These are phyloP conservation scores for Aspergillus pseudonomiae DNA, from an alignment of 2,329 filamentous ascomycete species.

Conservation along the genomic window DNA sequence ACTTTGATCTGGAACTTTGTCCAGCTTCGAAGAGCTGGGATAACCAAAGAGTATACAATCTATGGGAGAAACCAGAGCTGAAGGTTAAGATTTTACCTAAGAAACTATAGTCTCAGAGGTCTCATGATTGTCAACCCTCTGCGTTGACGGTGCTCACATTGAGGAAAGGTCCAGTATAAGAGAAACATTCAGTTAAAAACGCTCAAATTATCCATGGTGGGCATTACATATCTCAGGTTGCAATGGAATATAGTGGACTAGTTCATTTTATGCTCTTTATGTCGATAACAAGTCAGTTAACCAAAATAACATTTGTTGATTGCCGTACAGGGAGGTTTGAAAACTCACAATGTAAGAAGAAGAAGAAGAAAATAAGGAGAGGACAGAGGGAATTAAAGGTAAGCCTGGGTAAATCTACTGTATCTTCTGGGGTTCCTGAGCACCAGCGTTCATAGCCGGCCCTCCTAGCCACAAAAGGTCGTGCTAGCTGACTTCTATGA, in stretches of 20 bases:
- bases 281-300: neutral
- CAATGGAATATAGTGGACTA: neutral
- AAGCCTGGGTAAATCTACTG: too few relatives aligned
- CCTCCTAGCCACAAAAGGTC: too few relatives aligned
- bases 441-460: too few relatives aligned
- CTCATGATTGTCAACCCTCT: neutral
- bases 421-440: too few relatives aligned
- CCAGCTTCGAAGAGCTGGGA: slow-evolving; percentile 27
- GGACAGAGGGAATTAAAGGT: too few relatives aligned
- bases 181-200: neutral
- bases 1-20: slow-evolving; percentile 50
- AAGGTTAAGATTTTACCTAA: slow-evolving; percentile 13
- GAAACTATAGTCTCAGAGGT: neutral
- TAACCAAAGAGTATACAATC: slow-evolving; percentile 37
- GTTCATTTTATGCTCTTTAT: neutral
- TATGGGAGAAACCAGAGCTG: slow-evolving; percentile 43
- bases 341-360: too few relatives aligned
- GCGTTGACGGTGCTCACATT: neutral
- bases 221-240: neutral
- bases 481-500: too few relatives aligned
- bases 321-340: neutral
- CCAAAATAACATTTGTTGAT: neutral
- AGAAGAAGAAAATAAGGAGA: too few relatives aligned
- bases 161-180: neutral
- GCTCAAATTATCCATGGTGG: neutral